A percentile compares a stretch with the other conserved stretches of the same genome.
Conservation (phyloP, 257 asterid species). For the Solanum pennellii region DNA sequence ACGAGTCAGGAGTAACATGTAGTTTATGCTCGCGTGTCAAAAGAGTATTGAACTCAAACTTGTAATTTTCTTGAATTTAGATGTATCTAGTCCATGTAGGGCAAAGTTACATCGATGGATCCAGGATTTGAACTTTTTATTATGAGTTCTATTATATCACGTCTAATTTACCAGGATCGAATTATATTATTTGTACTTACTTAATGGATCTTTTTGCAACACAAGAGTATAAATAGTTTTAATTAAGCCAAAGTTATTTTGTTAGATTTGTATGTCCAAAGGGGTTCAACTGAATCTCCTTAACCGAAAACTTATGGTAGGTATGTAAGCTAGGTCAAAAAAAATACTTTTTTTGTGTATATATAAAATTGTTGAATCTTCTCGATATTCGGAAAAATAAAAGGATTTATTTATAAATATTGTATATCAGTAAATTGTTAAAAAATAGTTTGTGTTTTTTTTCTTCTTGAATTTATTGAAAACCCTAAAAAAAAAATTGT, state of each 20-base stretch:
- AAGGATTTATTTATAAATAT: background rate
- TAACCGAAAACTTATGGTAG: rapidly evolving
- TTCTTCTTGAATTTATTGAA: background rate
- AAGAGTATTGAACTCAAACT: background rate
- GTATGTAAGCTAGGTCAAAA: background rate
- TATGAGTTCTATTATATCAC: background rate
- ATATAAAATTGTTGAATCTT: background rate
- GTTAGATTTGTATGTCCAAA: background rate
- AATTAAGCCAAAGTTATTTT: background rate
- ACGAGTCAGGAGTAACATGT: background rate
- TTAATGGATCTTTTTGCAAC: background rate
- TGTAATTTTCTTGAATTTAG: background rate
- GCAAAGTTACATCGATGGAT: background rate
- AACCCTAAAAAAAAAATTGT: background rate
- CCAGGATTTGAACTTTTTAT: background rate
- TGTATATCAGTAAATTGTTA: background rate
- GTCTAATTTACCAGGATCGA: background rate
- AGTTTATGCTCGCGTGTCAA: background rate
- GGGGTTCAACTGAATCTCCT: background rate
- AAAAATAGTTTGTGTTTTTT: background rate
- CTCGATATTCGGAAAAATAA: background rate
- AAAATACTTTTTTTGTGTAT: background rate
- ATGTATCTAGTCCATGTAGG: background rate
- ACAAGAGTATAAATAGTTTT: background rate
- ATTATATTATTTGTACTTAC: background rate